These are phyloP conservation scores for Amaranthus tricolor DNA, from an alignment of 179 eudicot species.

Conservation along the genomic window DNA sequence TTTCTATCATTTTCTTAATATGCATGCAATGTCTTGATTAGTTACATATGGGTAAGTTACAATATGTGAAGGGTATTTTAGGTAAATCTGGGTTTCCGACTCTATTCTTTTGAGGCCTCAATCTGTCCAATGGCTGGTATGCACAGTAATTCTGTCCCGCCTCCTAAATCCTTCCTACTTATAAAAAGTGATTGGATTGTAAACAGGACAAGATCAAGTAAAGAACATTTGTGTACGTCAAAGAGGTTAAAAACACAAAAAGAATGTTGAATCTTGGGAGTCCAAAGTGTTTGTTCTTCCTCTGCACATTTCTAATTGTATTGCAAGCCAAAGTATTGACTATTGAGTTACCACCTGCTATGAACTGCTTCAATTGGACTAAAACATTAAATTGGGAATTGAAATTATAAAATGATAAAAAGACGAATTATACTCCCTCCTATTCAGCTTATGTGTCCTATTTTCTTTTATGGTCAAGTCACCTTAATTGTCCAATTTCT, in stretches of 20 bases:
- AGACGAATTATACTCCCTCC: too few species aligned
- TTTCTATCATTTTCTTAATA: too few species aligned
- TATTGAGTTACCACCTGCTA: too few species aligned
- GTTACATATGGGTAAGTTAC: too few species aligned
- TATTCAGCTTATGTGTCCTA: too few species aligned
- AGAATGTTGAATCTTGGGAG: conserved; percentile 23
- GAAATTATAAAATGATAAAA: too few species aligned
- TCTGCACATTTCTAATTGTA: conserved; percentile 37
- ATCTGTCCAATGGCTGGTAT: conserved; percentile 31
- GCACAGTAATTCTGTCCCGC: conserved; percentile 9
- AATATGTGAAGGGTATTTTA: conserved; percentile 17
- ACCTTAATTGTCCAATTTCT: too few species aligned
- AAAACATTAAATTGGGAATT: too few species aligned
- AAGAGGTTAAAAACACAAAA: not conserved
- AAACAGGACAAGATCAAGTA: too few species aligned
- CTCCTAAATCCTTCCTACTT: conserved; percentile 8
- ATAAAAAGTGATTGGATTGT: not conserved
- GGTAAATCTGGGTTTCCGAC: conserved; percentile 9
- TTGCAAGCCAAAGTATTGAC: conserved; percentile 44
- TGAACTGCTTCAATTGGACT: too few species aligned
- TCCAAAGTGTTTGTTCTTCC: conserved; percentile 20
- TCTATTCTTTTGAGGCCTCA: conserved; percentile 21
- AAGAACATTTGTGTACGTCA: not conserved
- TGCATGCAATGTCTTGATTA: too few species aligned
- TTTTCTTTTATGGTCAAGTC: too few species aligned